Conservation (phyloP, 352 stramenopile species). For the Plasmopara viticola region DNA sequence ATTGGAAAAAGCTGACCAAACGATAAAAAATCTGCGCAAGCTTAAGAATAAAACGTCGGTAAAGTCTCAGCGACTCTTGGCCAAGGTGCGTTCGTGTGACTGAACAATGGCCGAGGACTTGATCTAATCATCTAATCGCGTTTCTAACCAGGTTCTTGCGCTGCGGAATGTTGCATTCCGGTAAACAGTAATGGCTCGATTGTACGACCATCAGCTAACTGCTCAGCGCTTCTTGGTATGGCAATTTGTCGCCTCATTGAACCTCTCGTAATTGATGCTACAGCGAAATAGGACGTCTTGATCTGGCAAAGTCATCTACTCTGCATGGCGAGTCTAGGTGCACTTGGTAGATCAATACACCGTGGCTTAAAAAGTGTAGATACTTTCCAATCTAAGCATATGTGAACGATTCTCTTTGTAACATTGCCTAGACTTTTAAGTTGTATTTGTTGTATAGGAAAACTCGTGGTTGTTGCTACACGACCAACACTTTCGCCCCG, state of each 20-base stretch:
- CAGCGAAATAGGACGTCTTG: not conserved
- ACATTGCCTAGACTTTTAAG: no score
- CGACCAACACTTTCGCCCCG: no score
- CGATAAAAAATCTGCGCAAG: conserved; percentile 55
- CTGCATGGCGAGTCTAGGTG: no score
- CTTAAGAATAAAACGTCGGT: conserved; percentile 42
- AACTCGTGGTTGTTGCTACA: no score
- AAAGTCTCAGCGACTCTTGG: conserved; percentile 64
- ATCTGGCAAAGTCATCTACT: not conserved
- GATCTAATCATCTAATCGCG: conserved; percentile 4
- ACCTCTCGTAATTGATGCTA: not conserved
- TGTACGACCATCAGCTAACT: not conserved
- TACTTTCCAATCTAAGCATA: no score
- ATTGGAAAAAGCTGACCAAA: conserved; percentile 45
- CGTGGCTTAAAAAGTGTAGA: not conserved
- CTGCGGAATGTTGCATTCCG: conserved; percentile 37
- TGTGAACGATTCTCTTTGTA: no score
- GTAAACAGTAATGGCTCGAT: conserved; percentile 10
- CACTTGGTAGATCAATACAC: not conserved
- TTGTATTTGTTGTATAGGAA: no score
- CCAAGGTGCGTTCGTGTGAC: conserved; percentile 33
- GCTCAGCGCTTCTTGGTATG: not conserved
- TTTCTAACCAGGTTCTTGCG: conserved; percentile 28
- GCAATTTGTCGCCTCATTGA: not conserved
- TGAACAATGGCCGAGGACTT: not conserved